Percentiles rank a stretch among this genome's conserved stretches.
Conservation (phyloP, 306 rosid species). For the Cucurbita ficifolia region DNA sequence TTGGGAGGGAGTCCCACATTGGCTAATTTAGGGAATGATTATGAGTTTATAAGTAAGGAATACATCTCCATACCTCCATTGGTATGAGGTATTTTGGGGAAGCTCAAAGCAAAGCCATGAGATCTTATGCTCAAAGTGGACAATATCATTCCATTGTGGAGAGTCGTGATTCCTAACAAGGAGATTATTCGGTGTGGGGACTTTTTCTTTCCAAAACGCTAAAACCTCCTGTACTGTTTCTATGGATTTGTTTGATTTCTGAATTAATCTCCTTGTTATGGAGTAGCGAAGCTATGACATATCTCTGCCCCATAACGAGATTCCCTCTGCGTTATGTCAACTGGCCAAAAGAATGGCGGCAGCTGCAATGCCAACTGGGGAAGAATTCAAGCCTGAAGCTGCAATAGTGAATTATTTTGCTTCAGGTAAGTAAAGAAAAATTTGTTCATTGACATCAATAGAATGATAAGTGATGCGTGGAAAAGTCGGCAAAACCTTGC, state of each 20-base stretch:
- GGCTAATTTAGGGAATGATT: too few relatives aligned
- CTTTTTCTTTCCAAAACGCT: neutral
- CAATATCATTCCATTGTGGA: too few relatives aligned
- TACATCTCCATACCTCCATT: too few relatives aligned
- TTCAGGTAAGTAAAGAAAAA: conserved; percentile 28
- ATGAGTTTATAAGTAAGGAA: too few relatives aligned
- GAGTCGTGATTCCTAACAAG: neutral
- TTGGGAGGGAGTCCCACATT: too few relatives aligned
- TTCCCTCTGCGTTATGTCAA: conserved; percentile 53
- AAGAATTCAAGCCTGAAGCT: conserved; percentile 81
- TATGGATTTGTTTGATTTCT: neutral
- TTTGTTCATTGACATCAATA: neutral
- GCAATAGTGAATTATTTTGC: conserved; percentile 90
- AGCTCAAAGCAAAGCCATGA: too few relatives aligned
- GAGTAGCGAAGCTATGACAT: conserved; percentile 61
- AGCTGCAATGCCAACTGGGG: conserved; percentile 69
- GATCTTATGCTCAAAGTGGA: too few relatives aligned
- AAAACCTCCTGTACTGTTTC: neutral
- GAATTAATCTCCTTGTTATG: neutral
- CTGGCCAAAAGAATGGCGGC: conserved; percentile 69
- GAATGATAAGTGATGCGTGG: neutral
- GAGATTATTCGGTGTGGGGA: neutral
- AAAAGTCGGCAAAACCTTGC: neutral
- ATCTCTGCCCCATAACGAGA: conserved; percentile 68
- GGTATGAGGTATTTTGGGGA: too few relatives aligned